These are phyloP conservation scores for Limnanthes douglasii DNA, from an alignment of 345 rosid species.

Conservation along the genomic window DNA sequence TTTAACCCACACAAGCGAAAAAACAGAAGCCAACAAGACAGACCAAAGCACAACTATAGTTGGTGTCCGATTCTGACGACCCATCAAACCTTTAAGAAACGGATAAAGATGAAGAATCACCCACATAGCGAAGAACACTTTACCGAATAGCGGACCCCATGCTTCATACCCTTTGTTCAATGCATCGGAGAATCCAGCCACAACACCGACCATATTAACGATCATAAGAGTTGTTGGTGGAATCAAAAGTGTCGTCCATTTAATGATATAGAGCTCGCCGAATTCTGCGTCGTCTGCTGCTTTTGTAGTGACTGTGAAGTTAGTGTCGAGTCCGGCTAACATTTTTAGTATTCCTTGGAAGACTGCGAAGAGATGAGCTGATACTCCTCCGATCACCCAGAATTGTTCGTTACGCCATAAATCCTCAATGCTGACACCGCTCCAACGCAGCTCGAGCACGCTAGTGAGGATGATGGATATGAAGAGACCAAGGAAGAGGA, in stretches of 20 bases:
- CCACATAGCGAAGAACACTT: slow-evolving; percentile 92
- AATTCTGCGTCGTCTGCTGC: slow-evolving; percentile 81
- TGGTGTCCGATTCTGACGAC: slow-evolving; percentile 91
- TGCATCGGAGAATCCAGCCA: slow-evolving; percentile 98
- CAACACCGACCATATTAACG: slow-evolving; percentile 81
- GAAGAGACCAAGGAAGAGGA: slow-evolving; percentile 83
- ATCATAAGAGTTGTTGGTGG: slow-evolving; percentile 88
- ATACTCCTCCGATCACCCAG: slow-evolving; percentile 98
- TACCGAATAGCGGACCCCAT: slow-evolving; percentile 97
- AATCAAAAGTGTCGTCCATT: slow-evolving; percentile 89
- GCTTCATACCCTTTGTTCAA: slow-evolving; percentile 92
- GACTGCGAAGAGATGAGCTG: slow-evolving; percentile 92
- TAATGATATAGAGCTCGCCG: slow-evolving; percentile 80
- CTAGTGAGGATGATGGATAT: slow-evolving; percentile 73
- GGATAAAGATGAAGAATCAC: slow-evolving; percentile 95
- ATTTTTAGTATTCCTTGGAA: slow-evolving; percentile 91
- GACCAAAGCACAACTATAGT: slow-evolving; percentile 95
- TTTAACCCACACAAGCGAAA: slow-evolving; percentile 93
- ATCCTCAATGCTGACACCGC: slow-evolving; percentile 90
- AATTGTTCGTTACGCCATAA: slow-evolving; percentile 94
- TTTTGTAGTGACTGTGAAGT: slow-evolving; percentile 92
- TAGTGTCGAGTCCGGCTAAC: slow-evolving; percentile 88
- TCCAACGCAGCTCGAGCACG: slow-evolving; percentile 90
- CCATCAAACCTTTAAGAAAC: slow-evolving; percentile 99
- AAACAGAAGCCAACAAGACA: slow-evolving; percentile 84